These are phyloP conservation scores for Desmodesmus armatus DNA, from an alignment of 139 green algal genomes.

Conservation along the genomic window DNA sequence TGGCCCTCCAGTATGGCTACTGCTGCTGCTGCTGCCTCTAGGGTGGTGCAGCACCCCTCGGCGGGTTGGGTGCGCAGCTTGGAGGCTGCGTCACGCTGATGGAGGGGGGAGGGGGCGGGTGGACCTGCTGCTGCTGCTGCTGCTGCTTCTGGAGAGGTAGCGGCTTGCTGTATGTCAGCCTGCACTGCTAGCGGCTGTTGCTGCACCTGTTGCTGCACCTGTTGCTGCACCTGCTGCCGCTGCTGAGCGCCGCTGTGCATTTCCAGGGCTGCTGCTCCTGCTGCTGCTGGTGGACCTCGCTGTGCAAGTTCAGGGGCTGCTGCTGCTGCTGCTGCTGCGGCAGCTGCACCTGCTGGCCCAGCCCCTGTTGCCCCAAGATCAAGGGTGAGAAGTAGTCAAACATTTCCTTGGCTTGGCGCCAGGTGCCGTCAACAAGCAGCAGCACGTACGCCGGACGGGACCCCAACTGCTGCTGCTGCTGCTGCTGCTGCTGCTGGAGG, in stretches of 20 bases:
- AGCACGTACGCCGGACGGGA: constrained; percentile 46
- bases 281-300: neutral
- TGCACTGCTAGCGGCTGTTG: neutral
- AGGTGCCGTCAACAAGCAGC: constrained; percentile 64
- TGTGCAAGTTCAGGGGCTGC: neutral
- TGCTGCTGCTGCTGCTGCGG: neutral
- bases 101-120: neutral
- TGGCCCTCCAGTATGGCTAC: constrained; percentile 47
- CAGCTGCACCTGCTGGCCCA: neutral
- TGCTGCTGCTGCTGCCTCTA: constrained; percentile 54
- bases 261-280: neutral
- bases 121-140: neutral
- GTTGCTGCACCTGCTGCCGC: neutral
- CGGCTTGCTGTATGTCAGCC: neutral
- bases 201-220: constrained; percentile 4
- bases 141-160: neutral
- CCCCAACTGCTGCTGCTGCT: neutral
- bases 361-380: neutral
- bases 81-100: constrained; percentile 31
- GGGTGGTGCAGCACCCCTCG: constrained; percentile 54
- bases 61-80: constrained; percentile 48
- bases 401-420: constrained; percentile 65
- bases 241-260: neutral
- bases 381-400: constrained; percentile 18
- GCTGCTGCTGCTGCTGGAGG: constrained; percentile 18